Evolutionary conservation across 768 basidiomycete species (phyloP).

Genomic region (Suillus alpinus): DNA sequence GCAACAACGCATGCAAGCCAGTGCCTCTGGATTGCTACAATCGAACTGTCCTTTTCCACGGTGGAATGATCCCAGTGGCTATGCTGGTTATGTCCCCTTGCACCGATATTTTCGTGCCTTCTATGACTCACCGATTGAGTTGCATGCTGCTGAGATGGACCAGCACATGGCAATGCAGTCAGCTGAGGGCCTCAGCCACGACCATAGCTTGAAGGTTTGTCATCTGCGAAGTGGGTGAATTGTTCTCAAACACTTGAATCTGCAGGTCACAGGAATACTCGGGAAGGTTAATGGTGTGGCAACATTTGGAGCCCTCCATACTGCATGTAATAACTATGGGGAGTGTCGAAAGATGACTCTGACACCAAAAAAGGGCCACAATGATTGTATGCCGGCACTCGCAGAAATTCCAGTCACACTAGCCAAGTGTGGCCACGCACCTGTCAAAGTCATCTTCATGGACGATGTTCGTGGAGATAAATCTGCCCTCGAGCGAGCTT

Average conservation of each 20-base stretch:
- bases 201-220: constrained; percentile 26
- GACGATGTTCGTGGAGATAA: constrained; percentile 30
- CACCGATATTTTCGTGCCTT: constrained; percentile 19
- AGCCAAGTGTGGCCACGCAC: constrained; percentile 23
- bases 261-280: constrained; percentile 27
- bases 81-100: constrained; percentile 23
- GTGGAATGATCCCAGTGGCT: constrained; percentile 9
- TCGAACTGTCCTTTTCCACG: neutral
- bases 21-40: constrained; percentile 1
- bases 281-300: constrained; percentile 23
- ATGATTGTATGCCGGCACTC: constrained; percentile 27
- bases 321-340: constrained; percentile 26
- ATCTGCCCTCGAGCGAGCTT: constrained; percentile 14
- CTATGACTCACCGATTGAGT: constrained; percentile 24
- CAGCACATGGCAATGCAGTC: constrained; percentile 26
- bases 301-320: constrained; percentile 25
- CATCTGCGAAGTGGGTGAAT: neutral
- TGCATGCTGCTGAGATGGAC: constrained; percentile 16
- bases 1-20: neutral
- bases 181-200: constrained; percentile 15
- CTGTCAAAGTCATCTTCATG: constrained; percentile 25
- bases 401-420: constrained; percentile 23
- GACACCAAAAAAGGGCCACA: constrained; percentile 32
- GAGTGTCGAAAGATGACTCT: constrained; percentile 23
- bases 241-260: neutral